phyloP scores from a whole-genome alignment of 2,329 filamentous ascomycete species.

The Penicillium sclerotiorum region DNA sequence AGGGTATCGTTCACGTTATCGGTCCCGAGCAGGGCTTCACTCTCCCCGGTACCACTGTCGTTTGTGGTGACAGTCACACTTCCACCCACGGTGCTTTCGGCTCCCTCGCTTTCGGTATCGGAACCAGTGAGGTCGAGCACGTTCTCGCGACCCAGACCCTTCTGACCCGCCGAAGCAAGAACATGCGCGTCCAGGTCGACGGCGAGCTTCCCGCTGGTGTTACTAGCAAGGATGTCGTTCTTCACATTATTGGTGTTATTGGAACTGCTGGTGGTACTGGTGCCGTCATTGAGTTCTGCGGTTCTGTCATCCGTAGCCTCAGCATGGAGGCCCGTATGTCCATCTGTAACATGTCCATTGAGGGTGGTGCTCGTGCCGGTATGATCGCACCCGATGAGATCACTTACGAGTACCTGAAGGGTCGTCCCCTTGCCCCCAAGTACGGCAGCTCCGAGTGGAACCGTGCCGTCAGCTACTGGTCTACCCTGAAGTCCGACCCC shows the following conservation, averaged over 20 bases:
- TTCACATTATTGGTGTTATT: conserved; percentile 89
- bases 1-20: conserved; percentile 98
- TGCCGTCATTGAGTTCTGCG: conserved; percentile 95
- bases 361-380: conserved; percentile 90
- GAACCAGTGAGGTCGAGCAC: conserved; percentile 97
- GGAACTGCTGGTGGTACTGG: conserved; percentile 95
- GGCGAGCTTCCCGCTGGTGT: conserved; percentile 88
- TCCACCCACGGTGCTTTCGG: conserved; percentile 98
- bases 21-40: conserved; percentile 99
- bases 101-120: conserved; percentile 92
- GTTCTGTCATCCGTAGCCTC: conserved; percentile 82
- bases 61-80: conserved; percentile 97
- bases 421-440: conserved; percentile 83
- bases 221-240: conserved; percentile 92
- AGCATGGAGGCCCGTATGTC: conserved; percentile 99
- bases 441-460: conserved; percentile 86
- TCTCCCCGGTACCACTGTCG: conserved; percentile 91
- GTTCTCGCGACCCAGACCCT: conserved; percentile 95
- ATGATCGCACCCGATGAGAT: conserved; percentile 95
- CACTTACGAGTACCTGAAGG: conserved; percentile 95
- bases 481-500: conserved; percentile 78
- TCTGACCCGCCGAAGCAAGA: conserved; percentile 93
- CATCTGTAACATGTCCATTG: conserved; percentile 99
- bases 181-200: conserved; percentile 96
- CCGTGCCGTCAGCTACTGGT: conserved; percentile 86